Evolutionary conservation across 176 grass and related monocot genomes (phyloP).

Genomic region (Eleusine coracana): DNA sequence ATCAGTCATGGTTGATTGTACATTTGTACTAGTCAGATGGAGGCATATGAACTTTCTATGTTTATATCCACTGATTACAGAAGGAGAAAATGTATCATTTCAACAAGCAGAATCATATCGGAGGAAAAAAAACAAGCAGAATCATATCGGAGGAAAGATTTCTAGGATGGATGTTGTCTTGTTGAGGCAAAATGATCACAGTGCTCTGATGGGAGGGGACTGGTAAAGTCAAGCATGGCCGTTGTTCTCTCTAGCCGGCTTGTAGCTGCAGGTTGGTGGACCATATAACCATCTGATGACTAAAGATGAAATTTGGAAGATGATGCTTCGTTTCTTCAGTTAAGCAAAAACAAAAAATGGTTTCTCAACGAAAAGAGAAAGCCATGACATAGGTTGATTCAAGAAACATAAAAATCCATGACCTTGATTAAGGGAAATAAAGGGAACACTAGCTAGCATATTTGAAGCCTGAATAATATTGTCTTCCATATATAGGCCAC

Average conservation of each 20-base stretch:
- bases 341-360: no score
- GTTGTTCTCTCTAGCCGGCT: slow-evolving; percentile 37
- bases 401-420: no score
- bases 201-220: neutral
- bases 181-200: slow-evolving; percentile 25
- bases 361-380: no score
- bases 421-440: no score
- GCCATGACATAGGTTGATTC: no score
- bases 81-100: slow-evolving; percentile 9
- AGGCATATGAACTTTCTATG: neutral
- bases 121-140: neutral
- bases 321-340: no score
- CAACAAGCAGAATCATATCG: neutral
- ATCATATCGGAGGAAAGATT: neutral
- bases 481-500: no score
- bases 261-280: slow-evolving; percentile 13
- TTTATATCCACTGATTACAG: neutral
- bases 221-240: slow-evolving; percentile 29
- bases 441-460: no score
- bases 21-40: neutral
- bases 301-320: slow-evolving; percentile 1
- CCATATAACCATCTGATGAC: neutral
- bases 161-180: neutral
- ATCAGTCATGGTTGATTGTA: no score
- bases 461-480: no score